Percentiles rank a stretch among this genome's conserved stretches.
phyloP scores from a whole-genome alignment of 495 filamentous ascomycete genomes.

The Elasticomyces elasticus region DNA sequence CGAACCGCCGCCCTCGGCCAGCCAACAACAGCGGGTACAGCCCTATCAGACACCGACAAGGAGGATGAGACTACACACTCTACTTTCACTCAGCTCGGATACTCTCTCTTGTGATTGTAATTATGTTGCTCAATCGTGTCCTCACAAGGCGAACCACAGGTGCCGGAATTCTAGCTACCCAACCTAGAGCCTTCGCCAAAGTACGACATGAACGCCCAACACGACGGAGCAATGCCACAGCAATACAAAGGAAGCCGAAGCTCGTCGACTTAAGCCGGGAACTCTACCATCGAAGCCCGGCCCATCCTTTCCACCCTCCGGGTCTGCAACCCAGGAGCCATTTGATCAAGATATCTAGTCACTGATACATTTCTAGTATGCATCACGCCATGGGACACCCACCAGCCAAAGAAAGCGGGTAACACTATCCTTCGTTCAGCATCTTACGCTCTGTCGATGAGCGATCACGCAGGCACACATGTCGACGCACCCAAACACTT shows the following conservation, averaged over 20 bases:
- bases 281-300: conserved; percentile 19
- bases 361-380: background rate
- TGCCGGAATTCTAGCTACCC: background rate
- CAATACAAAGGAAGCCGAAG: background rate
- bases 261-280: conserved; percentile 16
- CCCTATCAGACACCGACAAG: no score
- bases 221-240: background rate
- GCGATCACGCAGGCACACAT: conserved; percentile 23
- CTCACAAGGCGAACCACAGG: no score
- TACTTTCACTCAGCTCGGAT: no score
- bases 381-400: conserved; percentile 18
- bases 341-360: background rate
- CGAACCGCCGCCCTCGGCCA: no score
- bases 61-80: no score
- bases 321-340: conserved; percentile 11
- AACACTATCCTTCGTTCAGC: conserved; percentile 18
- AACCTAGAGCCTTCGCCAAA: background rate
- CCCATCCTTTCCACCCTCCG: conserved; percentile 19
- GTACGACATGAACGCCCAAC: background rate
- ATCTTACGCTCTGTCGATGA: conserved; percentile 17
- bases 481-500: conserved; percentile 24
- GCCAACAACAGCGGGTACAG: no score
- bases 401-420: conserved; percentile 21
- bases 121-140: no score
- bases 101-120: no score